A percentile compares a stretch with the other conserved stretches of the same genome.
Evolutionary conservation across 768 basidiomycete genomes (phyloP).

Genomic region (Dictyophora rubrovolvata): DNA sequence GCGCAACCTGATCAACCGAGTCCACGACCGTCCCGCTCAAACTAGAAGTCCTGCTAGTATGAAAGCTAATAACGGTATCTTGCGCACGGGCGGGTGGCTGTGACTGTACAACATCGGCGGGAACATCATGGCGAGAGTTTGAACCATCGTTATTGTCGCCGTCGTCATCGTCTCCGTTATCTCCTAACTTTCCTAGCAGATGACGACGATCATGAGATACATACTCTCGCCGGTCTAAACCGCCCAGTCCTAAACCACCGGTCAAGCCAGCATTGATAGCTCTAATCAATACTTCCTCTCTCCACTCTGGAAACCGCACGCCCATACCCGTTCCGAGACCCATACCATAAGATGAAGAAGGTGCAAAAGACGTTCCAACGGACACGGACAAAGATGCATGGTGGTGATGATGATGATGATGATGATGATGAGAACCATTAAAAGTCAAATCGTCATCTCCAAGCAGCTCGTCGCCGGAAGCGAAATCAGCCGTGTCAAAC

Average conservation of each 20-base stretch:
- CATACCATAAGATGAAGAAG: neutral
- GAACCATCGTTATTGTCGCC: neutral
- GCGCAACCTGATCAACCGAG: constrained; percentile 13
- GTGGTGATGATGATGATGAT: neutral
- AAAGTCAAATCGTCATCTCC: neutral
- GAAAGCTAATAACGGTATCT: no score
- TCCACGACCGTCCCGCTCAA: constrained; percentile 7
- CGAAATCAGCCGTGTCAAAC: neutral
- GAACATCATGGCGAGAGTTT: neutral
- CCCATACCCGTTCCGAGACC: constrained; percentile 6
- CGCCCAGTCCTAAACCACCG: constrained; percentile 43
- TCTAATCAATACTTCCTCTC: constrained; percentile 35
- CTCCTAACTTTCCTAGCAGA: neutral
- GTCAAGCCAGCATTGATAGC: constrained; percentile 52
- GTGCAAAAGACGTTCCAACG: no score
- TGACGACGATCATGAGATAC: neutral
- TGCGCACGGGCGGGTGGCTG: neutral
- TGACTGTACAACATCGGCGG: neutral
- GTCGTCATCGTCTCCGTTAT: neutral
- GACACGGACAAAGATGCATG: neutral
- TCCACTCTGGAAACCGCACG: constrained; percentile 64
- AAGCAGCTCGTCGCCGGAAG: neutral
- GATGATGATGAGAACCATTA: neutral
- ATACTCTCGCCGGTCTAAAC: constrained; percentile 14
- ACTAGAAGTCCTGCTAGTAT: neutral